Base-by-base conservation (phyloP, 305 asterid species). In the Caryopteris hybrid region DNA sequence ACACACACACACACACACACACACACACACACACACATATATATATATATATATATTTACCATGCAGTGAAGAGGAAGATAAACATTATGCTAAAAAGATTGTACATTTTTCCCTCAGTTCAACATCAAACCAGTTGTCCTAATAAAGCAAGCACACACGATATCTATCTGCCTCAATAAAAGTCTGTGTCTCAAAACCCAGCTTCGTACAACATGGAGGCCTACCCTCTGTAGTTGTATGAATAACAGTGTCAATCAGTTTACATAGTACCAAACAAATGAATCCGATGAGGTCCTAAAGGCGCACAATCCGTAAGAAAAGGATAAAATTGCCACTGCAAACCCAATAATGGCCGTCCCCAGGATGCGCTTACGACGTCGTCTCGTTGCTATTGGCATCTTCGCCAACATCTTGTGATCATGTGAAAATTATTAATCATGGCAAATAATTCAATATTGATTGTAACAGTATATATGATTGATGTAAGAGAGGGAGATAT, bases 271-370 rank as follows among this genome's bases (percentile, higher is more conserved):
- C 45, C 39, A 63, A 70, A 58, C 42, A 53, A 64, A 75, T 64
- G 50, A 43, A 70, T 50, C 63, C 58, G 42, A 56, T 61, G 63
- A 56, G 68, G 55, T 25, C 18, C 10, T 14, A 21, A 54, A 68
- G 71, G 66, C 52, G 20, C 76, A 65, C 46, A 65, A 75, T 75
- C 68, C 75, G 66, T 45, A 52, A 67, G 43, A 41, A 51, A n/a
- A 55, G 68, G 73, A 51, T 50, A 70, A 23, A 42, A 54, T 27
- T 34, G 69, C n/a, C 61, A 72, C 38, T 29, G 21, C 41, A 47
- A 31, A n/a, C 52, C 52, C 64, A 58, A 74, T 67, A 52, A 67
- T 66, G 2, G 33, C 62, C 50, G 43, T 38, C 63, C 43, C 27
- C 63, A 3, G 43, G 54, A 60, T 33, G 20, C 46, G 4, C 12